These are phyloP conservation scores for Verbascum thapsus DNA, from an alignment of 257 asterid genomes.

Conservation along the genomic window DNA sequence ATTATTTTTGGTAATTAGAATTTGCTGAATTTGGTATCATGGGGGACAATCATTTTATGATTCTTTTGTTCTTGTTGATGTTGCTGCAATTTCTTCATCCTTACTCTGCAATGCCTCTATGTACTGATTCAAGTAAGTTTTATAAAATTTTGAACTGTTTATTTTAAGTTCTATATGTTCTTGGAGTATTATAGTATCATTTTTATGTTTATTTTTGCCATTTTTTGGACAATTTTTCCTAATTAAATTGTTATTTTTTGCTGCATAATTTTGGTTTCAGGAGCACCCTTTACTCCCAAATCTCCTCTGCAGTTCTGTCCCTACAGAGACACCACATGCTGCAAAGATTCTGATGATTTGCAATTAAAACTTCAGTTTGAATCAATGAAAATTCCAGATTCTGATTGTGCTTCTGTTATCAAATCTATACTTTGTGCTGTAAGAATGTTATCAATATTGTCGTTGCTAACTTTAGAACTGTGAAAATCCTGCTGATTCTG, in stretches of 20 bases:
- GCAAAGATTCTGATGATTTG: slow-evolving; percentile 44
- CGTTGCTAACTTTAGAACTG: background rate
- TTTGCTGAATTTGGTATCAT: slow-evolving; percentile 14
- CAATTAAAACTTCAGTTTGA: slow-evolving; percentile 39
- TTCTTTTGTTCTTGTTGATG: slow-evolving; percentile 30
- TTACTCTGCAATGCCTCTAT: slow-evolving; percentile 44
- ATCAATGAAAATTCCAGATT: slow-evolving; percentile 52
- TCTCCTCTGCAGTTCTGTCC: slow-evolving; percentile 47
- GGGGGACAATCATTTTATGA: slow-evolving; percentile 35
- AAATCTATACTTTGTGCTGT: slow-evolving; percentile 61
- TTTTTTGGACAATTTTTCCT: background rate
- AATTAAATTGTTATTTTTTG: background rate
- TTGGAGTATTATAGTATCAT: background rate
- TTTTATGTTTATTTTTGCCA: background rate
- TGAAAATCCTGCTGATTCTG: too few species aligned
- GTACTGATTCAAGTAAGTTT: slow-evolving; percentile 52
- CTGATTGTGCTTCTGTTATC: slow-evolving; percentile 53
- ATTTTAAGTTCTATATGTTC: background rate
- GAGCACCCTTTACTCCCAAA: slow-evolving; percentile 46
- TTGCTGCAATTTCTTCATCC: slow-evolving; percentile 42
- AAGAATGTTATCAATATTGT: too few species aligned
- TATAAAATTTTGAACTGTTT: slow-evolving; percentile 7
- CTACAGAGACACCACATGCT: slow-evolving; percentile 57
- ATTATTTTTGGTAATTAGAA: too few species aligned
- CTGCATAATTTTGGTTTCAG: slow-evolving; percentile 30